Evolutionary conservation across 306 rosid genomes (phyloP), one percentile per base, ranked within the genome.

Genomic region (Styphnolobium japonicum): DNA sequence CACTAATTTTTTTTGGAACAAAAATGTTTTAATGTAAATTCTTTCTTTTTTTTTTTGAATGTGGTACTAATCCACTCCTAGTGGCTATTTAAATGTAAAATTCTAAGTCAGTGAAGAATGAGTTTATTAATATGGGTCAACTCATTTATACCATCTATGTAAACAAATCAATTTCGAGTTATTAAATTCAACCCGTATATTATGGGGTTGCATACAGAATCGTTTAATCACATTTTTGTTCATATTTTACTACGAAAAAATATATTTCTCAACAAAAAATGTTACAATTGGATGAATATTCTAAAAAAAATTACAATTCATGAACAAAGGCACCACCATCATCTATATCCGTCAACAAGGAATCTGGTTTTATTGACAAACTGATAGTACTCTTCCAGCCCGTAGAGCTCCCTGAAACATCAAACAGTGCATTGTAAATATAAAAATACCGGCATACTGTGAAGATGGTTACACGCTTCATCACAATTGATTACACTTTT

Each of bases 371-470:
- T 14, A 22, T 37, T 21, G 45, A 88, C 82, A 39, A 73, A 67
- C 43, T 72, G 85, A 73, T 81, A 90, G 84, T 87, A 88, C 27
- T 87, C 87, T 53, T 83, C 88, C 87, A 49, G 89, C 21, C 88
- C 92, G 31, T 90, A 90, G 55, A 88, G 78, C 73, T 80, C 65
- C 88, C 97, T 92, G 88, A 84, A 87, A 67, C 31, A 73, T 25
- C 56, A 76, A 46, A 67, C 61, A 15, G 67, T 3, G 46, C 10
- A 67, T 27, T 23, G 31, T 78, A 61, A 49, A 62, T 56, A 45
- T 7, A 21, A 11, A 63, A 19, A 53, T 8, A 56, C 23, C 4
- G 27, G 36, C 23, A 62, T 12, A 42, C 5, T 75, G 18, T 52
- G n/a, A 40, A 21, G 19, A 58, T 55, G 14, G 39, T 27, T 48